Base-by-base conservation (phyloP, 306 rosid genomes). In the Fragaria ananassa region DNA sequence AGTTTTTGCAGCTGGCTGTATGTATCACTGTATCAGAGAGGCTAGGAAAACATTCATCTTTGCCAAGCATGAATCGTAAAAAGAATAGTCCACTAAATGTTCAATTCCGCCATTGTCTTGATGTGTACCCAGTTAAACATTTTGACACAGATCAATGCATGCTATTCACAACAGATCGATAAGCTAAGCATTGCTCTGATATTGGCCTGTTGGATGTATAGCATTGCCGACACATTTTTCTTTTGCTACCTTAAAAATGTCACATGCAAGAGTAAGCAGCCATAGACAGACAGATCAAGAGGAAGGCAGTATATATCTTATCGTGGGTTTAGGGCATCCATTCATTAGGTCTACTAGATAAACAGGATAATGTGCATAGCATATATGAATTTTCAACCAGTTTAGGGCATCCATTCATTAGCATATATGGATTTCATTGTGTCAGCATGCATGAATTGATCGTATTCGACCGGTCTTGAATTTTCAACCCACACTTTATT, bases 321-420 rank as follows among this genome's bases (percentile, higher is more conserved):
- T 69, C 87, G 80, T 84, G 87, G 84, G 74, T 63, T 76, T 77
- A 61, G 61, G 77, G 77, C 54, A 73, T 77, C 87, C 87, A 84
- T 84, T 76, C 87, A 53, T 84, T 83, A 42, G 29, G 51, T 13
- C 47, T 70, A 56, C 68, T 19, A 47, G 57, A 35, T 76, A 64
- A 17, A 34, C 4, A 62, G 74, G 83, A 68, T 68, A 80, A 80
- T 23, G 75, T 41, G 37, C 17, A 15, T 60, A 8, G 31, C 14
- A 6, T 51, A 19, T 1, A 66, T 54, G 31, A 29, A 29, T 29
- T 29, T 29, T 29, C 31, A 29, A 29, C 31, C 31, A 82, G 74
- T 63, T 75, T 77, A 61, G 61, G 77, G 77, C 54, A 76, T 77
- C 87, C 87, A 84, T 84, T 76, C 87, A 53, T 84, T 83, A 42